These are phyloP conservation scores for Fusarium sp. DNA, from an alignment of 2,329 filamentous ascomycete species.

Conservation along the genomic window DNA sequence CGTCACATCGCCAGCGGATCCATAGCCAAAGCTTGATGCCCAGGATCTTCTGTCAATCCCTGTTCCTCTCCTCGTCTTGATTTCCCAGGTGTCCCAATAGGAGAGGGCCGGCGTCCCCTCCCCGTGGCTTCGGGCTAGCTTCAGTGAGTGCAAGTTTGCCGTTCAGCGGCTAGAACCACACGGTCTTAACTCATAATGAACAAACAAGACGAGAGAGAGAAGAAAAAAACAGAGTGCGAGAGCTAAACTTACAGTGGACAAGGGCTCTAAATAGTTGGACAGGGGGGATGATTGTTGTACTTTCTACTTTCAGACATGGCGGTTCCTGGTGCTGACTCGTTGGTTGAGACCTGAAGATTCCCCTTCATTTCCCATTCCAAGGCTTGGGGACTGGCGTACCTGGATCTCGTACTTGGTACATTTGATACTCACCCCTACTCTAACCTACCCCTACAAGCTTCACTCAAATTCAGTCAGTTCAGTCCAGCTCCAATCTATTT, in stretches of 20 bases:
- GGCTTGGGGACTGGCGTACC: conserved; percentile 13
- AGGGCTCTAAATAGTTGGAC: background rate
- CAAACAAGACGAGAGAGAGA: background rate
- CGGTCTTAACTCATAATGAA: conserved; percentile 9
- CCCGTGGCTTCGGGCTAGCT: conserved; percentile 20
- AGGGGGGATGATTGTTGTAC: conserved; percentile 6
- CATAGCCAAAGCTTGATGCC: conserved; percentile 36
- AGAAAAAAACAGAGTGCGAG: conserved; percentile 3
- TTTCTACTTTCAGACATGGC: conserved; percentile 26
- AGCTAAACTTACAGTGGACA: conserved; percentile 8
- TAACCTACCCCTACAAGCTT: background rate
- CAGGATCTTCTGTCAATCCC: conserved; percentile 16
- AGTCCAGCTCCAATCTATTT: conserved; percentile 32
- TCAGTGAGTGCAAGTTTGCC: background rate
- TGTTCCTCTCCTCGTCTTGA: background rate
- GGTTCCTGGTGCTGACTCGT: conserved; percentile 32
- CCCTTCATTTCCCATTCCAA: conserved; percentile 35
- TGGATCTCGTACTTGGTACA: conserved; percentile 36
- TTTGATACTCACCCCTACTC: conserved; percentile 8
- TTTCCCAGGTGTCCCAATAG: conserved; percentile 18
- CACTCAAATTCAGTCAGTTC: conserved; percentile 2
- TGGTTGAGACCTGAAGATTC: conserved; percentile 22
- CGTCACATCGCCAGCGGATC: conserved; percentile 30
- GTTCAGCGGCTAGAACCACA: background rate
- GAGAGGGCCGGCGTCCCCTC: conserved; percentile 1